Evolutionary conservation across 306 rosid genomes (phyloP).

Genomic region (Lagenaria siceraria): DNA sequence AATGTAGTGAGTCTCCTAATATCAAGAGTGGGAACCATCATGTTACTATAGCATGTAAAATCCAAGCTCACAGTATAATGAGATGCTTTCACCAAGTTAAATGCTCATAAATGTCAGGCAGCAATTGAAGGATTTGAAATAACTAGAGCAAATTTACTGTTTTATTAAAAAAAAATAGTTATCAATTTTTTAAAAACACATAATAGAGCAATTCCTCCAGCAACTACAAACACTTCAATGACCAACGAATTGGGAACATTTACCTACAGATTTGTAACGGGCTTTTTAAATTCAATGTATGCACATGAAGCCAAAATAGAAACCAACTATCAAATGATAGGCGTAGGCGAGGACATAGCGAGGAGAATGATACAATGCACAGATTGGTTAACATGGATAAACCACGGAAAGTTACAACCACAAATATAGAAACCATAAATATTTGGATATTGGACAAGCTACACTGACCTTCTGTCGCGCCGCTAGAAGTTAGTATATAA

Average conservation of each 20-base stretch:
- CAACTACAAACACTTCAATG: background rate
- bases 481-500: slow-evolving; percentile 24
- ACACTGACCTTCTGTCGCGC: slow-evolving; percentile 36
- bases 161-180: background rate
- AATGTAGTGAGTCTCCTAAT: slow-evolving; percentile 21
- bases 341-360: background rate
- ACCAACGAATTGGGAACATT: background rate
- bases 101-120: background rate
- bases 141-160: background rate
- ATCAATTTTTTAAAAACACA: background rate
- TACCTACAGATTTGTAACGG: background rate
- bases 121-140: background rate
- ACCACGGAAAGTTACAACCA: background rate
- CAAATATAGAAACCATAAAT: background rate
- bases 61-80: background rate
- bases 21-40: slow-evolving; percentile 18
- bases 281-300: background rate
- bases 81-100: background rate
- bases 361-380: background rate
- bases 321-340: background rate
- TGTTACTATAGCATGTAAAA: background rate
- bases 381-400: background rate
- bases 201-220: background rate
- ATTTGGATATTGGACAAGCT: background rate
- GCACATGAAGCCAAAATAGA: background rate